phyloP scores from a whole-genome alignment of 2,329 filamentous ascomycete species.

The Fonsecaea nubica region DNA sequence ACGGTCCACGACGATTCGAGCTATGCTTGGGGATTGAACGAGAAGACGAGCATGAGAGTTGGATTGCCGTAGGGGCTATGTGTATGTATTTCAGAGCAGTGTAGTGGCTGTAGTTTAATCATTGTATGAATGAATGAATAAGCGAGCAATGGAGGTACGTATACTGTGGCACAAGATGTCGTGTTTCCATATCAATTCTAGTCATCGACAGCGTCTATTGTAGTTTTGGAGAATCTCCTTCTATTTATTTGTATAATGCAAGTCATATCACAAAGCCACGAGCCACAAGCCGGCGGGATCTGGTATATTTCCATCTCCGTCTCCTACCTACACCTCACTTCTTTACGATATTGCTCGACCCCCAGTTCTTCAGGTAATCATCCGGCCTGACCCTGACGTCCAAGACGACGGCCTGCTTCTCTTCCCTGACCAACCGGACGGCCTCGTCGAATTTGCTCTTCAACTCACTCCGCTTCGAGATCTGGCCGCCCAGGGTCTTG shows the following conservation, averaged over 20 bases:
- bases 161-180: background rate
- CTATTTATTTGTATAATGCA: background rate
- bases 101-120: background rate
- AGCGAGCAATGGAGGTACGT: background rate
- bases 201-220: background rate
- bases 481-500: slow-evolving; percentile 12
- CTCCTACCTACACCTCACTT: background rate
- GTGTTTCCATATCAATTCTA: background rate
- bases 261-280: background rate
- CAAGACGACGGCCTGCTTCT: slow-evolving; percentile 8
- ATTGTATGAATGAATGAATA: background rate
- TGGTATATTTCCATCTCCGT: background rate
- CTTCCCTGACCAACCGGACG: slow-evolving; percentile 7
- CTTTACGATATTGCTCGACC: slow-evolving; percentile 12
- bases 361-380: slow-evolving; percentile 20
- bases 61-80: slow-evolving; percentile 41
- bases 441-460: slow-evolving; percentile 11
- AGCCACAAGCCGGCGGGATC: background rate
- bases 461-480: slow-evolving; percentile 12
- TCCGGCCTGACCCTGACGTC: slow-evolving; percentile 14
- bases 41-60: slow-evolving; percentile 41
- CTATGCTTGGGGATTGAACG: slow-evolving; percentile 55
- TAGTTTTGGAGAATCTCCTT: background rate
- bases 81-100: background rate
- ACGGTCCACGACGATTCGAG: slow-evolving; percentile 60